Evolutionary conservation across 1,284 basidiomycete species (phyloP).

Genomic region (Ganoderma meredithae): DNA sequence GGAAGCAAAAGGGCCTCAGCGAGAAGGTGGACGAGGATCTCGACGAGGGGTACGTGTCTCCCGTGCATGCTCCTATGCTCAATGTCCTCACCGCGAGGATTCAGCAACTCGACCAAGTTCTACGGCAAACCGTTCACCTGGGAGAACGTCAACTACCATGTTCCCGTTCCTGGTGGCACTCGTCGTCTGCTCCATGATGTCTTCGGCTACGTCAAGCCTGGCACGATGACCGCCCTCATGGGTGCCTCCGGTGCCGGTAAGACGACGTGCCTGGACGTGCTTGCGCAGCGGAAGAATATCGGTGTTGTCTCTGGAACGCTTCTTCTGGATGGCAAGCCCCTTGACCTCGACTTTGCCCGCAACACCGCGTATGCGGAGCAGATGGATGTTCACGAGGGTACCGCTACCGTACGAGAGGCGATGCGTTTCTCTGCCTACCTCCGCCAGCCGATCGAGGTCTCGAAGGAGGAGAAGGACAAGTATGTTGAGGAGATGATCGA

Average conservation of each 20-base stretch:
- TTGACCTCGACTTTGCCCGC: conserved; percentile 81
- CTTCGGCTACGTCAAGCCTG: conserved; percentile 90
- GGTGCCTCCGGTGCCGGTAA: conserved; percentile 84
- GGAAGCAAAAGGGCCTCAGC: conserved; percentile 40
- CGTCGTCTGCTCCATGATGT: conserved; percentile 83
- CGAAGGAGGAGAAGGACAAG: conserved; percentile 81
- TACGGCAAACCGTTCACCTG: conserved; percentile 71
- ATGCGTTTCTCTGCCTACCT: conserved; percentile 90
- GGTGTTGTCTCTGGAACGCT: conserved; percentile 86
- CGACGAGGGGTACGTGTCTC: conserved; percentile 33
- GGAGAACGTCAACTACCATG: conserved; percentile 76
- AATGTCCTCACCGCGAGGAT: conserved; percentile 3
- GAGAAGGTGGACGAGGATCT: conserved; percentile 45
- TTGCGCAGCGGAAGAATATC: conserved; percentile 89
- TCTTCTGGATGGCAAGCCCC: conserved; percentile 80
- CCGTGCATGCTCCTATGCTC: not conserved
- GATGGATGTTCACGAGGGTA: conserved; percentile 89
- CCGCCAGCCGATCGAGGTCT: conserved; percentile 80
- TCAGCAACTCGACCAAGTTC: conserved; percentile 26
- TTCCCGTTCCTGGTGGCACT: conserved; percentile 75
- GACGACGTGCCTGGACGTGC: conserved; percentile 87
- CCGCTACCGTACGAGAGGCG: conserved; percentile 89
- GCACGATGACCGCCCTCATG: conserved; percentile 81
- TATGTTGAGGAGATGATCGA: conserved; percentile 84
- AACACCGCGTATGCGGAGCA: conserved; percentile 83